Evolutionary conservation across 2,329 filamentous ascomycete species (phyloP), one percentile per base, ranked within the genome.

Genomic region (Fusarium robinianum): DNA sequence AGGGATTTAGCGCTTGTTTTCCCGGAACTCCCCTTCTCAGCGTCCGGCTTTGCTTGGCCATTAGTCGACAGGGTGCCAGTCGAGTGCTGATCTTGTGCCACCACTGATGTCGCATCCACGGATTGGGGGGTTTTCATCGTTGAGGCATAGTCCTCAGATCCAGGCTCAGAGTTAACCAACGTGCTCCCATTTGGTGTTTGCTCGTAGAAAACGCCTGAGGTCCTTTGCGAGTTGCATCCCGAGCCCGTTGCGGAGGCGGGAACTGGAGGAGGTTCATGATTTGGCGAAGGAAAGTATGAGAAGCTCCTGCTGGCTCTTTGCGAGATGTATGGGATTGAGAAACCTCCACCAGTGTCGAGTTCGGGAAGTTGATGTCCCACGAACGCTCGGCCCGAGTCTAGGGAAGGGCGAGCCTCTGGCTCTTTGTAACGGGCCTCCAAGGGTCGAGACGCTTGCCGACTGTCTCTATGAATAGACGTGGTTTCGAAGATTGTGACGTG

Each of bases 1-100:
- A n/a, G n/a, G 87, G 35, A 81, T 81, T 7, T 97, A 74, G n/a
- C 87, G 83, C 48, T 86, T 85, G 48, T 79, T 79, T 53, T 86
- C 81, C 72, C 72, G 6, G 71, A 67, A 10, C 72, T 65, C 3
- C 64, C 71, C 25, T 72, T 66, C 51, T 70, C 66, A 32, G 50
- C 33, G 9, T 64, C 51, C 2, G 65, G 55, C 45, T 67, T 69
- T 25, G 50, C 51, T n/a, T 69, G 65, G 24, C 67, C 69, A 19
- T 75, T 72, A 11, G 69, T 50, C 4, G 66, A 61, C 5, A 69
- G 64, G 14, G 67, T 66, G 14, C 63, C 67, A 27, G 64, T 64
- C 33, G 63, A 69, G 45, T 65, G 69, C 47, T 63, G 67, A 46
- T 76, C 74, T 4, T 65, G 65, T 7, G 65, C 66, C 16, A 73